Evolutionary conservation across 345 rosid species (phyloP).

Genomic region (Syzygium jambos): DNA sequence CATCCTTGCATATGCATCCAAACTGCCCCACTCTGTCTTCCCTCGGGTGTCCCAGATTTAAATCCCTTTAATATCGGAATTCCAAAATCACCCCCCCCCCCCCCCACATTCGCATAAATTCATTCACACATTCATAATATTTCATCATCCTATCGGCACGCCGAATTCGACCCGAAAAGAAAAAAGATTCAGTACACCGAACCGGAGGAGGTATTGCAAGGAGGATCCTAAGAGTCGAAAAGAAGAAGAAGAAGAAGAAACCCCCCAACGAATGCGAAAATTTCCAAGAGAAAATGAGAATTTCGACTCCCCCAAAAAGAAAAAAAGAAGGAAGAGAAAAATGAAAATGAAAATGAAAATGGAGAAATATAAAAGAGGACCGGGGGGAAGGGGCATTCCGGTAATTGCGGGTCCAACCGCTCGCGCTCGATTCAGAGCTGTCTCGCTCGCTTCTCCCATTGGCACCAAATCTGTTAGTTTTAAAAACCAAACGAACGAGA

Average conservation of each 20-base stretch:
- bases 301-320: too few relatives aligned
- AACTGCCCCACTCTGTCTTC: background rate
- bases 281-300: background rate
- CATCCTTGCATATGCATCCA: background rate
- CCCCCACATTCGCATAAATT: too few relatives aligned
- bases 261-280: background rate
- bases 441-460: background rate
- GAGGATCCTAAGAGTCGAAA: too few relatives aligned
- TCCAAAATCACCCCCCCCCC: background rate
- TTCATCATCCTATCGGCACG: too few relatives aligned
- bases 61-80: background rate
- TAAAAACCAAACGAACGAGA: background rate
- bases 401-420: background rate
- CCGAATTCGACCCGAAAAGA: too few relatives aligned
- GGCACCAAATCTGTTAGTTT: background rate
- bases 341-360: background rate
- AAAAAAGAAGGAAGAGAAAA: background rate
- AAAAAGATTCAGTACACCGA: too few relatives aligned
- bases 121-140: too few relatives aligned
- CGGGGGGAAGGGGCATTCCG: background rate
- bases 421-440: background rate
- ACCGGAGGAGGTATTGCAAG: background rate
- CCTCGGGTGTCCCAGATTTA: background rate
- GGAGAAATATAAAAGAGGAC: too few relatives aligned
- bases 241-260: background rate